These are phyloP conservation scores for Musa acuminata DNA, from an alignment of 176 grass and related monocot species.

Conservation along the genomic window DNA sequence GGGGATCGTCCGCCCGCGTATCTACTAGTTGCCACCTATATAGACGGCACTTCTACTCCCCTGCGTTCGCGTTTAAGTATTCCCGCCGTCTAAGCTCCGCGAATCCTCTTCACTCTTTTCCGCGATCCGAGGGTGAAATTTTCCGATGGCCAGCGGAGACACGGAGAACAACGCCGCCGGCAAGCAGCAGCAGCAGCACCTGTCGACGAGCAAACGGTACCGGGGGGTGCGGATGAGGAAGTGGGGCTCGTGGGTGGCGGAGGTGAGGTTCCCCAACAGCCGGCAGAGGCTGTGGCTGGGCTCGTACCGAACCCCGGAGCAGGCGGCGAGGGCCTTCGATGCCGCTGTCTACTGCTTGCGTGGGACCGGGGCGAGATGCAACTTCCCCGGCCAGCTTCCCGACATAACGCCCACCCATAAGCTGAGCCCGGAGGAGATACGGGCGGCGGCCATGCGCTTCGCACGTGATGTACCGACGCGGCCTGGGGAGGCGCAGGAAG, in stretches of 20 bases:
- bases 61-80: no score
- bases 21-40: no score
- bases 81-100: no score
- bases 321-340: constrained; percentile 4
- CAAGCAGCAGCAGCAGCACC: no score
- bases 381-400: background rate
- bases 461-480: background rate
- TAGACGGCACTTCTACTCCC: no score
- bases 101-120: no score
- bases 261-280: background rate
- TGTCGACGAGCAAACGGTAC: background rate
- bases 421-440: background rate
- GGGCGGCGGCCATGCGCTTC: background rate
- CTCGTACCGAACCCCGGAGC: background rate
- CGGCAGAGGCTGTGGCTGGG: constrained; percentile 4
- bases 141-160: no score
- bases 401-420: background rate
- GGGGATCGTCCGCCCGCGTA: no score
- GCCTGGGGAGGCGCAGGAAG: background rate
- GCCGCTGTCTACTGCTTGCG: background rate
- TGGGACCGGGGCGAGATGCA: background rate
- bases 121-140: no score
- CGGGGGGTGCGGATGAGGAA: background rate
- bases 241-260: background rate
- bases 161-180: no score